Conservation (phyloP, 306 rosid species). For the Aeschynomene evenia region DNA sequence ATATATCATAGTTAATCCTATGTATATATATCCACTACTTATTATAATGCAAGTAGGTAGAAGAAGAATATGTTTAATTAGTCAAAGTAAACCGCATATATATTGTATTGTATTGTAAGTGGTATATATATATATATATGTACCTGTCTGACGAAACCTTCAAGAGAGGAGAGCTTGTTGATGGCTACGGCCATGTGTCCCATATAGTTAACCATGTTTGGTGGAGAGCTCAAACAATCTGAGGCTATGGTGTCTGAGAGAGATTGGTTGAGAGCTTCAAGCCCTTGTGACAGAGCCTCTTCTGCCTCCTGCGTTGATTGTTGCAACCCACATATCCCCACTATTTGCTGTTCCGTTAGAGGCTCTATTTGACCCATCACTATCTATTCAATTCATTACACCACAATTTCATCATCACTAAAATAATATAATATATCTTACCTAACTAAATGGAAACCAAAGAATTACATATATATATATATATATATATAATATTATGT, state of each 20-base stretch:
- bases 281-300: conserved; percentile 88
- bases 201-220: conserved; percentile 92
- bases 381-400: conserved; percentile 55
- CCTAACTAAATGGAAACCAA: no score
- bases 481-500: no score
- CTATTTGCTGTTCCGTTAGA: conserved; percentile 85
- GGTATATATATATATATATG: no score
- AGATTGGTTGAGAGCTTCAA: conserved; percentile 81
- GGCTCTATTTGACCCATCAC: conserved; percentile 75
- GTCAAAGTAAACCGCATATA: background rate
- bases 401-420: background rate
- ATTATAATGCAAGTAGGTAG: no score
- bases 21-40: no score
- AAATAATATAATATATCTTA: no score
- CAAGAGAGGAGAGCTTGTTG: conserved; percentile 83
- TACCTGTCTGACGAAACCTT: conserved; percentile 94
- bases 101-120: no score
- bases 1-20: no score
- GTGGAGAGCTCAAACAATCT: conserved; percentile 69
- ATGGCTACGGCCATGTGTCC: conserved; percentile 98
- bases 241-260: conserved; percentile 76
- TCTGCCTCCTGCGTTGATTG: conserved; percentile 91
- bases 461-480: no score
- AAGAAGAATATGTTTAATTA: background rate
- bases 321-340: conserved; percentile 82